Evolutionary conservation across 331 rosid species (phyloP).

Genomic region (Quercus tomentella): DNA sequence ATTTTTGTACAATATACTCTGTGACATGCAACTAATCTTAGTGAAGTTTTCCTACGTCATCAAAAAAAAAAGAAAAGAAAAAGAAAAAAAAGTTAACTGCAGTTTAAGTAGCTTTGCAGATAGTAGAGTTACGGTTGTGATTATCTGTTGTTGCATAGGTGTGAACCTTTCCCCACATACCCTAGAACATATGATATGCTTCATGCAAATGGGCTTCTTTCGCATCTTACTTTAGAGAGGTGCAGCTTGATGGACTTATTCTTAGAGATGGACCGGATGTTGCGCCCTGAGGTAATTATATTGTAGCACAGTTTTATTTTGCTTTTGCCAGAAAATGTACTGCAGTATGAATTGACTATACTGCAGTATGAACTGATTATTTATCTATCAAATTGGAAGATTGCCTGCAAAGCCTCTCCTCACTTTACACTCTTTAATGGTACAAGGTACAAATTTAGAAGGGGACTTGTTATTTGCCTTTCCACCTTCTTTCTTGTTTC

Average conservation of each 20-base stretch:
- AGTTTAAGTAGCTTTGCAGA: not conserved
- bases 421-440: not conserved
- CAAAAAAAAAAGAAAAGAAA: too few species aligned
- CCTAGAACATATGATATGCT: slow-evolving; percentile 95
- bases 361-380: not conserved
- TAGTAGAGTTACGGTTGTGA: slow-evolving; percentile 13
- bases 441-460: not conserved
- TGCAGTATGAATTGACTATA: not conserved
- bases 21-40: too few species aligned
- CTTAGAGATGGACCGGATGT: slow-evolving; percentile 95
- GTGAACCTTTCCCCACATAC: slow-evolving; percentile 96
- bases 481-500: slow-evolving; percentile 1
- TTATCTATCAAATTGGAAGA: not conserved
- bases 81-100: not conserved
- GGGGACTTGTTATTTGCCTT: slow-evolving; percentile 5
- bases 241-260: slow-evolving; percentile 74
- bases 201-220: slow-evolving; percentile 82
- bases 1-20: too few species aligned
- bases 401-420: not conserved
- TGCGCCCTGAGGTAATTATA: slow-evolving; percentile 87
- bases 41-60: too few species aligned
- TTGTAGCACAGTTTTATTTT: not conserved
- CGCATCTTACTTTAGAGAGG: slow-evolving; percentile 66
- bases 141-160: slow-evolving; percentile 58
- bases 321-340: slow-evolving; percentile 1